Conservation (phyloP, 495 filamentous ascomycete genomes). For the Neurospora tetrasperma region DNA sequence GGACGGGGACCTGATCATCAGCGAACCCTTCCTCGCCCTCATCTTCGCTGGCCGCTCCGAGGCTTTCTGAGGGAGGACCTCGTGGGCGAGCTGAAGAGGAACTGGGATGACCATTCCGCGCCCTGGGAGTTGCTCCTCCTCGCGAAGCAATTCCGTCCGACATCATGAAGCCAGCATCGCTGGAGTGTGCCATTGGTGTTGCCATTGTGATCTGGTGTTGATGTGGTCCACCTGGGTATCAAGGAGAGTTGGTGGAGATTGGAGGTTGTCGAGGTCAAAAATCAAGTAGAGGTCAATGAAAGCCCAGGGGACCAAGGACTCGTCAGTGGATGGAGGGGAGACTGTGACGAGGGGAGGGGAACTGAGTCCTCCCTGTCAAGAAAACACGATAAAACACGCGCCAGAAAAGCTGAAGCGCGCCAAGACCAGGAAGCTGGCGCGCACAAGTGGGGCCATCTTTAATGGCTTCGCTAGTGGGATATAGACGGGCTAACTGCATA, state of each 20-base stretch:
- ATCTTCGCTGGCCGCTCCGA: conserved; percentile 51
- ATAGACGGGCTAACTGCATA: neutral
- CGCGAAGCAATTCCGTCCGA: conserved; percentile 28
- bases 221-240: neutral
- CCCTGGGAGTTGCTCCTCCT: conserved; percentile 25
- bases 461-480: conserved; percentile 9
- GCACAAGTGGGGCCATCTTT: conserved; percentile 9
- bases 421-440: conserved; percentile 5
- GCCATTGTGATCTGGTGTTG: conserved; percentile 14
- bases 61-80: conserved; percentile 56
- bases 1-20: conserved; percentile 44
- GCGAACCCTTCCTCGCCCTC: conserved; percentile 46
- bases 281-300: too few relatives aligned
- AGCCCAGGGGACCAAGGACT: neutral
- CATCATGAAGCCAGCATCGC: conserved; percentile 35
- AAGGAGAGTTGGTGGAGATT: neutral
- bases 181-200: conserved; percentile 30
- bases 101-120: conserved; percentile 23
- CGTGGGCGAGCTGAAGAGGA: conserved; percentile 51
- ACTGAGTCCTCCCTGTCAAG: conserved; percentile 8
- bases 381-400: conserved; percentile 30
- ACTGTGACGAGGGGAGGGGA: neutral
- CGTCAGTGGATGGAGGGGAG: neutral
- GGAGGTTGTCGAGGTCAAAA: neutral
- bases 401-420: conserved; percentile 10